These are phyloP conservation scores for Hemileia vastatrix DNA, from an alignment of 1,284 basidiomycete species.

Conservation along the genomic window DNA sequence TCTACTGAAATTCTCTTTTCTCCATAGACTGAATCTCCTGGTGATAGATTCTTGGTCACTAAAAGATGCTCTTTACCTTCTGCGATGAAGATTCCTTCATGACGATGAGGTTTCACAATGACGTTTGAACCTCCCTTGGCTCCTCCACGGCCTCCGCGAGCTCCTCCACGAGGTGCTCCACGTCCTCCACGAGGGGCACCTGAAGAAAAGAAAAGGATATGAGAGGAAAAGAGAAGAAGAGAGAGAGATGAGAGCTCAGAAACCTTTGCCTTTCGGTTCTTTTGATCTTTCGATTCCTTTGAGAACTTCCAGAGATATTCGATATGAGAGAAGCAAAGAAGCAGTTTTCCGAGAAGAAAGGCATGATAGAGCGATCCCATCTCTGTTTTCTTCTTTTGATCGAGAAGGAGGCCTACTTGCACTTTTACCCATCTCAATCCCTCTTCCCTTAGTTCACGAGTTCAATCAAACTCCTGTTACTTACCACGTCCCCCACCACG, in stretches of 20 bases:
- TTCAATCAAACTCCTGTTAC: no score
- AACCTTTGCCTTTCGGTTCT: constrained; percentile 15
- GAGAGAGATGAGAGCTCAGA: constrained; percentile 1
- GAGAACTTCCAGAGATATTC: constrained; percentile 11
- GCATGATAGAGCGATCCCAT: not conserved
- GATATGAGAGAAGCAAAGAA: no score
- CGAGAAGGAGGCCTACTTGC: no score
- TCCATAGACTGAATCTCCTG: constrained; percentile 95
- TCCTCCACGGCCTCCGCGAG: constrained; percentile 31
- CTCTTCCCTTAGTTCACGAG: no score
- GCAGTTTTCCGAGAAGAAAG: no score
- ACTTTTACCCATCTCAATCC: no score
- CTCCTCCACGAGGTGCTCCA: constrained; percentile 38
- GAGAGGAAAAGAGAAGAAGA: not conserved
- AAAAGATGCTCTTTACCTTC: constrained; percentile 77
- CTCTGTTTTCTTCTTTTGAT: not conserved
- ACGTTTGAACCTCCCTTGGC: constrained; percentile 60
- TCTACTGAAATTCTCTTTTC: constrained; percentile 62
- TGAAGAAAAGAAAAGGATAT: not conserved
- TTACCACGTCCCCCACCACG: constrained; percentile 20
- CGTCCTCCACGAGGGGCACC: constrained; percentile 29
- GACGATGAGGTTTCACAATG: constrained; percentile 88
- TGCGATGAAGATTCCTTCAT: constrained; percentile 62
- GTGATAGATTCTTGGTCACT: constrained; percentile 94
- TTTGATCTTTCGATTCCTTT: constrained; percentile 14